Base-by-base conservation (phyloP, 768 basidiomycete genomes). In the Mycena olivaceomarginata region DNA sequence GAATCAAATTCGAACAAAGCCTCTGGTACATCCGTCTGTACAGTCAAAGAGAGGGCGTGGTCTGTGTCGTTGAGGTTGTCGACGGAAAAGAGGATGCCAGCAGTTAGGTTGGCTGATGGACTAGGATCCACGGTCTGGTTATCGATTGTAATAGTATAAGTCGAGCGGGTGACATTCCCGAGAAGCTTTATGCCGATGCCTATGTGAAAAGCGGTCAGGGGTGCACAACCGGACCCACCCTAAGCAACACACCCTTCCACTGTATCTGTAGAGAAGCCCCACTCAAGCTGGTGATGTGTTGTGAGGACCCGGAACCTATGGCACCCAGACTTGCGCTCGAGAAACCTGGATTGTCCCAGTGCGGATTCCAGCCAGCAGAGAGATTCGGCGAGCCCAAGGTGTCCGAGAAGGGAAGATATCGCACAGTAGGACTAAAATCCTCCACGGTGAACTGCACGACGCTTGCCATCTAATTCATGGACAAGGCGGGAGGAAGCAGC, bases 361-460 rank as follows among this genome's bases (percentile, higher is more conserved):
- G 91, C 20, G 94, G 91, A 82, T 92, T 92, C 95, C 95, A 96
- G 81, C 94, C 94, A 39, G 86, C 88, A 22, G 83, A 80, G 56
- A 91, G 80, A 79, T 92, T 87, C 1, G 90, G 84, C 66, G 88
- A 83, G 53, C 90, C 86, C 72, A 92, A 85, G 13, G 89, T 90
- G 83, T 94, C 93, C 57, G 86, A 81, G 75, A 92, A 90, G 31
- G 95, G 94, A 74, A 83, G 87, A 86, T 95, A 96, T 39, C 80
- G 77, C 78, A 95, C 86, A 62, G 87, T 81, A 5, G 94, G 94
- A 57, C 94, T 95, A 70, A 92, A 91, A 82, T 95, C 92, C 84
- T 93, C 90, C 80, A 96, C 86, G 74, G 84, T 78, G 84, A 94
- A 87, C 74, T 88, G 82, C 64, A 79, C 75, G 64, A 82, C 72